Base-by-base conservation (phyloP, 805 yeast species). In the Metschnikowia peoriensis region DNA sequence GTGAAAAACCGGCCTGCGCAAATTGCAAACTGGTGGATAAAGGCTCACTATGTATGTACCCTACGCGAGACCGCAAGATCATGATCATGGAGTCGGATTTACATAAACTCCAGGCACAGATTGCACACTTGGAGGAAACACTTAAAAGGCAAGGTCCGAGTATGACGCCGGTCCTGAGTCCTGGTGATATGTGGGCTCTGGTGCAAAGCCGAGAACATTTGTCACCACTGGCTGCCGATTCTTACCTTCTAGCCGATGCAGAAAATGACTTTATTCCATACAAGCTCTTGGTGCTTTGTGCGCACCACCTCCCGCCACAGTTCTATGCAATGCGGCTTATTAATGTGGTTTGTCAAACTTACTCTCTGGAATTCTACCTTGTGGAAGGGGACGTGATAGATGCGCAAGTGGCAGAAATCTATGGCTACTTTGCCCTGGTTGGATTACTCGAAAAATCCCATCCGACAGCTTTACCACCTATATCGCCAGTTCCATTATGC, bases 41-140 rank as follows among this genome's bases (percentile, higher is more conserved):
- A 55, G 65, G 55, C 11, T 64, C 60, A 29, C 68, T 59, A 11
- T 73, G 78, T 51, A 56, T 63, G 4, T 73, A 73, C 54, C 76
- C 76, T 4, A 52, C 66, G 10, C 65, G 72, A 22, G 76, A 73
- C 56, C 64, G 78, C 39, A 73, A 73, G 56, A 69, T 73, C 32
- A 72, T 73, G 39, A 71, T 73, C 38, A 73, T 73, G 77, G 77
- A 73, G 57, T 66, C 71, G 49, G 77, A 73, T 34, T 61, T 73
- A 55, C 66, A 71, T 50, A 60, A 63, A 32, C 58, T 73, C 14
- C 72, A 71, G 50, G 70, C 64, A 41, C 60, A 67, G 39, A 66
- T 72, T 14, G 63, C 63, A 41, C 61, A 65, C 44, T 60, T 70
- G 46, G 76, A 72, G 46, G 52, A 51, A 27, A 47, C 54, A 50